phyloP scores from a whole-genome alignment of 176 grass and related monocot species.

The Triticum urartu region DNA sequence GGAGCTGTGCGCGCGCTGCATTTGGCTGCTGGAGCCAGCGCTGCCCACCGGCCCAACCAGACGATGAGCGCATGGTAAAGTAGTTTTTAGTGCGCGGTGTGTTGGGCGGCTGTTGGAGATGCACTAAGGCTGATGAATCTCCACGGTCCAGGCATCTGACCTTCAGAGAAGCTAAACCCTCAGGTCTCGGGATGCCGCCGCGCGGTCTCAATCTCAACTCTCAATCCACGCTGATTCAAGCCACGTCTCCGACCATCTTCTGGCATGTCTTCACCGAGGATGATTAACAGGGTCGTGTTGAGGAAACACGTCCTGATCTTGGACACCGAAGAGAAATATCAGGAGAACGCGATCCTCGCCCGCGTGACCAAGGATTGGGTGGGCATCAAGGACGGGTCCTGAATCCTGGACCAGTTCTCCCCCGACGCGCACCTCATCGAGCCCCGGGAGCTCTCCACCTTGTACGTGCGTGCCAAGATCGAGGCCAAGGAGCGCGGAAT shows the following conservation, averaged over 20 bases:
- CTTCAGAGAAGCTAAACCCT: no score
- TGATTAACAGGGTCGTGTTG: not conserved
- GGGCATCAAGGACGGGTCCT: not conserved
- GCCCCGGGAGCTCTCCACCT: constrained; percentile 8
- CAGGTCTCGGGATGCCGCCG: not conserved
- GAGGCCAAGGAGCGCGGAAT: not conserved
- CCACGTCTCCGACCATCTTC: not conserved
- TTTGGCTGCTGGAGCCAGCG: no score
- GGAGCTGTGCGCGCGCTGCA: no score
- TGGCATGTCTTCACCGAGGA: not conserved
- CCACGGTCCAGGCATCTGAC: no score
- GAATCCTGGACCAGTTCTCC: not conserved
- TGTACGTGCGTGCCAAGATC: not conserved
- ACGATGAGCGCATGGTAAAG: no score
- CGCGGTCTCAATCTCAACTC: not conserved
- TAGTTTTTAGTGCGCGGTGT: no score
- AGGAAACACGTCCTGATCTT: not conserved
- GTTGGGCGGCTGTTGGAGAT: no score
- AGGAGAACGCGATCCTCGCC: not conserved
- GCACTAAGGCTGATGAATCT: no score
- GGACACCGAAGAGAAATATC: not conserved
- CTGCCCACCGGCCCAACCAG: no score
- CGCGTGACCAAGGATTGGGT: not conserved
- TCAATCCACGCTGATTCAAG: not conserved
- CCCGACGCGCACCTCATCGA: not conserved